Evolutionary conservation across 2,329 filamentous ascomycete species (phyloP), one percentile per base, ranked within the genome.

Genomic region (Aspergillus sp.): DNA sequence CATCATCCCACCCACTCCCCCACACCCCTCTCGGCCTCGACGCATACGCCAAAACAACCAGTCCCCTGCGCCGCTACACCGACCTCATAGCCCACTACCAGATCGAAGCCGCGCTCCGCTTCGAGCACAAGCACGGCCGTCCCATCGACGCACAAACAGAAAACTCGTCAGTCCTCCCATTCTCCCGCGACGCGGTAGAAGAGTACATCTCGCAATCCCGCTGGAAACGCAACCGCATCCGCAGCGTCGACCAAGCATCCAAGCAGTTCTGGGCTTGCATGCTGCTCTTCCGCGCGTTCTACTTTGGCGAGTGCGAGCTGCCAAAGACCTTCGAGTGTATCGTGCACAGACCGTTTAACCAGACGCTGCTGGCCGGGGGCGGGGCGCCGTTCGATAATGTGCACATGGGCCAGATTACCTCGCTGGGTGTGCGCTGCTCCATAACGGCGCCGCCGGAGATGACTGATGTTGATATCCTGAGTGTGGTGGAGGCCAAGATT

Each of bases 31-130:
- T 87, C 2, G 84, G 83, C 37, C 70, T 84, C 27, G 71, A 79
- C 27, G 68, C 77, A 24, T 87, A 87, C 64, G 70, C 80, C 58
- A 86, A 84, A 70, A 79, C 80, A 51, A 88, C 85, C 0, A 86
- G 82, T 65, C 86, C 86, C 1, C 75, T 88, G 21, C 81, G 86
- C 51, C 79, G 85, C 39, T 87, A 83, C 68, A 77, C 76, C 47
- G 86, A 88, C 69, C 78, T 88, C 67, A 76, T 88, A 46, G 74
- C 79, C 11, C 85, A 87, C 67, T 88, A 86, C 79, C 85, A 88
- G 63, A 85, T 87, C 47, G 84, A 87, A 73, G 82, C 84, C 6
- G 84, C 83, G 2, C 64, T 88, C 41, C 81, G 82, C 11, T 78
- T 82, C 60, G 85, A 87, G 70, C 77, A 80, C 11, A 65, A 71